A percentile compares a stretch with the other conserved stretches of the same genome.
Conservation (phyloP, 108 stramenopile species). For the Aurantiochytrium sp. region DNA sequence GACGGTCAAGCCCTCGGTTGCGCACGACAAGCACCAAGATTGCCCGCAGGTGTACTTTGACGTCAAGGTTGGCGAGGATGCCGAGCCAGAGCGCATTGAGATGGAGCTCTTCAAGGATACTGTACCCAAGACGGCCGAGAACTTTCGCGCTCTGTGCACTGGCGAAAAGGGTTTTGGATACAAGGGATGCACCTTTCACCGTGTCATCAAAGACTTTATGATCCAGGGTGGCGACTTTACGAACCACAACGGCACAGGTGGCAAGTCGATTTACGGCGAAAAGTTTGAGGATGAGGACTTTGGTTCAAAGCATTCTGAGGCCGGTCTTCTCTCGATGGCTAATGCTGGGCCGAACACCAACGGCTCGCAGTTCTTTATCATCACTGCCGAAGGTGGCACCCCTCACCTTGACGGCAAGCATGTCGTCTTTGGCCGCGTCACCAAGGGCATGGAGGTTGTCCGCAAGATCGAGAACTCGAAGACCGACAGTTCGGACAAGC, state of each 20-base stretch:
- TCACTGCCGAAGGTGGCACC: conserved; percentile 49
- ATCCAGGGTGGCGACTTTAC: conserved; percentile 90
- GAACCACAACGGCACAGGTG: conserved; percentile 82
- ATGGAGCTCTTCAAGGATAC: conserved; percentile 77
- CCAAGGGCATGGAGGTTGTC: conserved; percentile 90
- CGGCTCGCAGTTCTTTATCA: conserved; percentile 91
- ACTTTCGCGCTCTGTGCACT: conserved; percentile 51
- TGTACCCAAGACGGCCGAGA: conserved; percentile 91
- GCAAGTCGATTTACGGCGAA: conserved; percentile 79
- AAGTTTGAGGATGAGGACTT: conserved; percentile 83
- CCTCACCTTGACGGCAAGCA: conserved; percentile 95
- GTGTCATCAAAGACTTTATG: conserved; percentile 86
- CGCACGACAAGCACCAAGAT: neutral
- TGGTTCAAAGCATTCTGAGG: conserved; percentile 69
- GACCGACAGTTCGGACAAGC: conserved; percentile 60
- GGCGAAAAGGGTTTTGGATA: conserved; percentile 79
- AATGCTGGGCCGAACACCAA: conserved; percentile 85
- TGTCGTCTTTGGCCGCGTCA: conserved; percentile 96
- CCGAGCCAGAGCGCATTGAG: conserved; percentile 37
- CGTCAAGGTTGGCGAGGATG: conserved; percentile 62
- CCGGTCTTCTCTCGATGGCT: conserved; percentile 73
- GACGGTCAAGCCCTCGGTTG: neutral
- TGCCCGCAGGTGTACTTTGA: conserved; percentile 56
- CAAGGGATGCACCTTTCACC: conserved; percentile 73
- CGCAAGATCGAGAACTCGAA: conserved; percentile 67